phyloP scores from a whole-genome alignment of 371 early-diverging fungal species.

The Mucor racemosus region DNA sequence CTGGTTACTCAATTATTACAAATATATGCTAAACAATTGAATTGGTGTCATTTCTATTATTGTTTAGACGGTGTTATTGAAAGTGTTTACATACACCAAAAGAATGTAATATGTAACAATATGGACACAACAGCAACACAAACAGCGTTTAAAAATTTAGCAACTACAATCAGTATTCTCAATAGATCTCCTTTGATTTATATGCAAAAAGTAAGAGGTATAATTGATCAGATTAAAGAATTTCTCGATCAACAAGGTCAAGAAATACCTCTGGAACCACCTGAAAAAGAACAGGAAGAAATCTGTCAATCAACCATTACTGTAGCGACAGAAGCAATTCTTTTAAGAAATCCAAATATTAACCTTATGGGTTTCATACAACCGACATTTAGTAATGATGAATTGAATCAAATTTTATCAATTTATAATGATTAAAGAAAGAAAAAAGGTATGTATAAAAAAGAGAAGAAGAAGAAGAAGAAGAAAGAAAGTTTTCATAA shows the following conservation, averaged over 20 bases:
- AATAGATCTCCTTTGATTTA: constrained; percentile 51
- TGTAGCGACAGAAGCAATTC: not conserved
- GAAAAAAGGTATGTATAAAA: not conserved
- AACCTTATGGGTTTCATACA: not conserved
- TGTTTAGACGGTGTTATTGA: constrained; percentile 50
- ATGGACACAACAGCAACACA: not conserved
- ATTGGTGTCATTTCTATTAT: constrained; percentile 56
- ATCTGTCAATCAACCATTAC: not conserved
- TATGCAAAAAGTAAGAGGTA: constrained; percentile 53
- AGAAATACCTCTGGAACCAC: not conserved
- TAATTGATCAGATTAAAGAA: constrained; percentile 48
- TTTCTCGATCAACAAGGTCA: constrained; percentile 9
- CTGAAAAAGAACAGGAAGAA: not conserved
- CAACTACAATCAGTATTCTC: constrained; percentile 33
- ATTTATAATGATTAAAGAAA: not conserved
- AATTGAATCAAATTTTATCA: constrained; percentile 4
- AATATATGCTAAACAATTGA: constrained; percentile 38
- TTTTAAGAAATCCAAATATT: not conserved
- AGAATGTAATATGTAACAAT: constrained; percentile 40
- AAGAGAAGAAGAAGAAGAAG: not conserved
- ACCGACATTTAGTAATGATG: not conserved
- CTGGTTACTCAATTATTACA: constrained; percentile 46
- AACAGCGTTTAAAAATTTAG: not conserved
- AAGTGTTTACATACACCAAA: constrained; percentile 52
- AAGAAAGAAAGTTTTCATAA: not conserved